These are phyloP conservation scores for Citropsis articulata DNA, from an alignment of 345 rosid species.

Conservation along the genomic window DNA sequence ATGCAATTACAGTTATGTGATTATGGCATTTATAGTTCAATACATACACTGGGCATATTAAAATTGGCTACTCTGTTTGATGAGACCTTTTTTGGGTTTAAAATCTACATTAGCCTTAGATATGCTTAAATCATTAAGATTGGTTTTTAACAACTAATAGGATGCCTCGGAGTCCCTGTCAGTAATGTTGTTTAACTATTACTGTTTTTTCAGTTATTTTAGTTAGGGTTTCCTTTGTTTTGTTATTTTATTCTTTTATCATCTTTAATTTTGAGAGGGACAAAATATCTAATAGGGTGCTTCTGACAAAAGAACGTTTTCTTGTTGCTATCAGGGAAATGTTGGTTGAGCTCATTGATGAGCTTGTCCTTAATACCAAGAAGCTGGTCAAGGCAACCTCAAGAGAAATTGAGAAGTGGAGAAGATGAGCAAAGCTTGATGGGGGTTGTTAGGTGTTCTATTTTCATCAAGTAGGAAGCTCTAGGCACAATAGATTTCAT, in stretches of 20 bases:
- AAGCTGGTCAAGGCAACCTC: constrained; percentile 61
- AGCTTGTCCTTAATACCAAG: constrained; percentile 56
- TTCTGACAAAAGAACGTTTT: not conserved
- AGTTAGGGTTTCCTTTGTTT: not conserved
- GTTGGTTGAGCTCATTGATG: constrained; percentile 59
- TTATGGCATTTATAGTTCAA: not conserved
- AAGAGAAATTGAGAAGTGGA: constrained; percentile 83
- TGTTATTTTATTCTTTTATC: not conserved
- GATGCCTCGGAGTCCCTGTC: not conserved
- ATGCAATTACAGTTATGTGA: not conserved
- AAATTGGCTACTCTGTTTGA: not conserved
- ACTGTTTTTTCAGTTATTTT: no score
- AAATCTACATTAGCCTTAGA: not conserved
- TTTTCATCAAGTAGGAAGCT: not conserved
- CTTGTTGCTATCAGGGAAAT: constrained; percentile 49
- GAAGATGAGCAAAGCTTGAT: constrained; percentile 38
- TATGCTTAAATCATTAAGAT: not conserved
- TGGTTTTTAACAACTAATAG: not conserved
- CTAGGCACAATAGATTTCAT: not conserved
- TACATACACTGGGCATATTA: not conserved
- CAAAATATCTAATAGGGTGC: not conserved
- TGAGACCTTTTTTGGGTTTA: not conserved
- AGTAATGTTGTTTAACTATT: no score
- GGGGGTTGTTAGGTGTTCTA: not conserved
- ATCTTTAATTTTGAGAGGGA: not conserved